These are phyloP conservation scores for Arthrobotrys sphaeroides DNA, from an alignment of 2,329 filamentous ascomycete species.

Conservation along the genomic window DNA sequence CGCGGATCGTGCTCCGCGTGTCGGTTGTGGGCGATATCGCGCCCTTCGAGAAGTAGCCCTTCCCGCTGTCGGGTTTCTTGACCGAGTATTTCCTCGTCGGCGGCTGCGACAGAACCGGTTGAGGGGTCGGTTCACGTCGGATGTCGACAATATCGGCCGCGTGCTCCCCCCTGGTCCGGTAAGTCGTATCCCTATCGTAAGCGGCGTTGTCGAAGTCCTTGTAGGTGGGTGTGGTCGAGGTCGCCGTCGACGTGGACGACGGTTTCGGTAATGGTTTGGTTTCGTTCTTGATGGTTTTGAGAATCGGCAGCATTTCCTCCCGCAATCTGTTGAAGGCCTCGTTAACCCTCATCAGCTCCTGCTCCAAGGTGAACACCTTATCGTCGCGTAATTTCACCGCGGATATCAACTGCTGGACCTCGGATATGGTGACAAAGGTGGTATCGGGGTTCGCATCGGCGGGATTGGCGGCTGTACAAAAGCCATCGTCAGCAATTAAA, in stretches of 20 bases:
- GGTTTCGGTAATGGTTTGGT: conserved; percentile 80
- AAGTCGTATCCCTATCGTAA: conserved; percentile 30
- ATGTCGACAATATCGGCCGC: conserved; percentile 39
- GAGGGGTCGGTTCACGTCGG: conserved; percentile 45
- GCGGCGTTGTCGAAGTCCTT: conserved; percentile 38
- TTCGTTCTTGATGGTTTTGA: conserved; percentile 89
- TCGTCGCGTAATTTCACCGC: conserved; percentile 90
- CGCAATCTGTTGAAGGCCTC: conserved; percentile 89
- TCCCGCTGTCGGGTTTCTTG: conserved; percentile 30
- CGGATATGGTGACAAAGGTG: conserved; percentile 64
- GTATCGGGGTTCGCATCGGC: conserved; percentile 69
- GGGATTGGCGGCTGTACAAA: conserved; percentile 80
- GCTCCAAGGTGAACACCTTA: conserved; percentile 82
- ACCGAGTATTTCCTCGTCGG: conserved; percentile 49
- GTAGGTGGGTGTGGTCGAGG: conserved; percentile 49
- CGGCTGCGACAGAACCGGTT: conserved; percentile 43
- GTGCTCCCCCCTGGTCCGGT: conserved; percentile 22
- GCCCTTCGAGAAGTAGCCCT: conserved; percentile 28
- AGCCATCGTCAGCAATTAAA: not conserved
- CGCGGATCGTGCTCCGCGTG: conserved; percentile 40
- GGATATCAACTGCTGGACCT: conserved; percentile 89
- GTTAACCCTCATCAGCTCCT: conserved; percentile 81
- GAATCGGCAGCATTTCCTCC: conserved; percentile 89
- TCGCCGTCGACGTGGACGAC: conserved; percentile 28
- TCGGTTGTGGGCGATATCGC: conserved; percentile 41